These are phyloP conservation scores for Xylaria sp. DNA, from an alignment of 2,329 filamentous ascomycete species.

Conservation along the genomic window DNA sequence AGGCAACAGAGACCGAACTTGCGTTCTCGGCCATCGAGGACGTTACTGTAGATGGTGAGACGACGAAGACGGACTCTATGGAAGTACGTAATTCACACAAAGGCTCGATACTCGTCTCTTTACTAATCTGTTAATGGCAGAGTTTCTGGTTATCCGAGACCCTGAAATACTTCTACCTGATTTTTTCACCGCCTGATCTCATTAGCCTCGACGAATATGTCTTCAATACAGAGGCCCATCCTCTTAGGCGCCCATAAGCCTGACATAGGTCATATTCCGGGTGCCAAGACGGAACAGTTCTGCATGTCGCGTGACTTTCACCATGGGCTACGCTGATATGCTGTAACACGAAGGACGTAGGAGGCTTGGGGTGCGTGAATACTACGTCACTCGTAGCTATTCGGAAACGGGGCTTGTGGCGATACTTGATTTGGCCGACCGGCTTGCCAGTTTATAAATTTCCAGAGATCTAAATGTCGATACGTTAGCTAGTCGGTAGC, in stretches of 20 bases:
- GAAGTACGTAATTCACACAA: conserved; percentile 40
- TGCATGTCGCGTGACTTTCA: neutral
- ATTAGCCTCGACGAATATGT: conserved; percentile 72
- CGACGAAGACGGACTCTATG: conserved; percentile 41
- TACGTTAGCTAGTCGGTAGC: neutral
- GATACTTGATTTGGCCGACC: neutral
- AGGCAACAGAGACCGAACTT: conserved; percentile 43
- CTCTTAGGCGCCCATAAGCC: conserved; percentile 39
- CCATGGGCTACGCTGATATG: too few species aligned
- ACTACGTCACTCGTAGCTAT: neutral
- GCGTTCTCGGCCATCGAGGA: conserved; percentile 35
- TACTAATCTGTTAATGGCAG: conserved; percentile 50
- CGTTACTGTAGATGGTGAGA: conserved; percentile 27
- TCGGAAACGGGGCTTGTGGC: neutral
- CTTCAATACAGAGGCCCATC: conserved; percentile 56
- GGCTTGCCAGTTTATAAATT: neutral
- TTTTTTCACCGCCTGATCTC: conserved; percentile 64
- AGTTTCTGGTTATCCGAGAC: conserved; percentile 74
- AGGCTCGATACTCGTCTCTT: neutral
- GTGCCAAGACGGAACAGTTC: neutral
- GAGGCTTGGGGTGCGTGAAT: too few species aligned
- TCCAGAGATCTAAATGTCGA: neutral
- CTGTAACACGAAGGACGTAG: too few species aligned
- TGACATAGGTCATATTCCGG: neutral
- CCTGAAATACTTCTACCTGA: conserved; percentile 58